Conservation (phyloP, 768 basidiomycete species). For the Gymnopilus junonius region DNA sequence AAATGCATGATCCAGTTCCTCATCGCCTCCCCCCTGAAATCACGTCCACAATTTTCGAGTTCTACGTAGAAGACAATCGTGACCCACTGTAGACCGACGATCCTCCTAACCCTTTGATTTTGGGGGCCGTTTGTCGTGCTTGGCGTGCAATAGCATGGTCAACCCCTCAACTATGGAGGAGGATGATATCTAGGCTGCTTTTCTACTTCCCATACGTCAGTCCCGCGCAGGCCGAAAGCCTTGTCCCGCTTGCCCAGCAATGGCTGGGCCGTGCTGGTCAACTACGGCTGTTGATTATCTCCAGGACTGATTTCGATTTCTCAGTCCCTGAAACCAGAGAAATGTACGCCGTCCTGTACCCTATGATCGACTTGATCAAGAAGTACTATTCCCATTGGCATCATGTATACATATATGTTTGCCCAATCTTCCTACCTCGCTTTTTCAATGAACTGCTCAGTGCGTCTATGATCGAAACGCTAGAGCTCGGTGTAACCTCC, state of each 20-base stretch:
- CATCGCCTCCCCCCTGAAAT: background rate
- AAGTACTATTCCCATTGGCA: background rate
- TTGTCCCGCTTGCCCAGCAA: background rate
- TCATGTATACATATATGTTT: background rate
- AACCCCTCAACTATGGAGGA: background rate
- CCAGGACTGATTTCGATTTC: background rate
- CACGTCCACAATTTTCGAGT: background rate
- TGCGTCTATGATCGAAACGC: background rate
- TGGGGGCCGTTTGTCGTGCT: conserved; percentile 2
- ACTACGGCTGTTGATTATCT: background rate
- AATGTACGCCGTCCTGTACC: background rate
- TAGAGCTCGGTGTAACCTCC: background rate
- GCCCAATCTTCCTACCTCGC: background rate
- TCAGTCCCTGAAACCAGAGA: background rate
- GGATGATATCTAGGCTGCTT: too few species aligned
- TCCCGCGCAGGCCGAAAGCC: background rate
- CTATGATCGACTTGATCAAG: background rate
- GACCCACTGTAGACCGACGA: background rate
- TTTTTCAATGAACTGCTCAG: background rate
- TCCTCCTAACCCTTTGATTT: background rate
- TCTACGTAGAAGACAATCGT: background rate
- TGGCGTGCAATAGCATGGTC: conserved; percentile 2
- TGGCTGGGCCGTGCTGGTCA: background rate
- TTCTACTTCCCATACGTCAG: background rate
- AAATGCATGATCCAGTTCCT: background rate